Evolutionary conservation across 805 yeast genomes (phyloP).

Genomic region (Lipomyces sp.): DNA sequence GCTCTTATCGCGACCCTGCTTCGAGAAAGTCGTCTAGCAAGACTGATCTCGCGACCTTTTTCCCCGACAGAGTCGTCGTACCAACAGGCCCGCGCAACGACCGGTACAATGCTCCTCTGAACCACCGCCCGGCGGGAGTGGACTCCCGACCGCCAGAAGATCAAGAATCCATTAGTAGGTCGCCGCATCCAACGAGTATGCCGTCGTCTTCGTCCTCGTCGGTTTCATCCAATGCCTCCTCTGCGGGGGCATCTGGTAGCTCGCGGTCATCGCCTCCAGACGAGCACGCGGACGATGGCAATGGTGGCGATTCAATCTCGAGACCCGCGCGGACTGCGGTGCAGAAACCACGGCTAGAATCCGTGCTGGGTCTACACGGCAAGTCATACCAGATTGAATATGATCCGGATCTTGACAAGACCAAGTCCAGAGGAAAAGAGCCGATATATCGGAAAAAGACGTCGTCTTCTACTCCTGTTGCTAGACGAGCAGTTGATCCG

Average conservation of each 20-base stretch:
- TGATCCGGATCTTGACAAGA: conserved; percentile 58
- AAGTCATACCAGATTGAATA: conserved; percentile 54
- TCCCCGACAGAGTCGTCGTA: conserved; percentile 30
- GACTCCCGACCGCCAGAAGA: conserved; percentile 4
- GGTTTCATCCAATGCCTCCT: background rate
- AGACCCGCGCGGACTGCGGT: background rate
- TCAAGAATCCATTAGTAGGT: conserved; percentile 7
- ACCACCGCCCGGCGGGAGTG: background rate
- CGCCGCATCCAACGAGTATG: conserved; percentile 12
- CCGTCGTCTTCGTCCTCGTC: conserved; percentile 8
- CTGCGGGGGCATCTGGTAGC: conserved; percentile 12
- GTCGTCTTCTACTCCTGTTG: conserved; percentile 11
- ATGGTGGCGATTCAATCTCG: background rate
- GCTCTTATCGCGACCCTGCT: background rate
- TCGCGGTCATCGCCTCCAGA: conserved; percentile 11
- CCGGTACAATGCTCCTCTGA: background rate
- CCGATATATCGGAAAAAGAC: conserved; percentile 48
- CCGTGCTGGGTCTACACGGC: conserved; percentile 28
- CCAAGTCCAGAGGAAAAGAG: conserved; percentile 48
- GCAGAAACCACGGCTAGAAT: conserved; percentile 6
- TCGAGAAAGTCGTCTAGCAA: conserved; percentile 21
- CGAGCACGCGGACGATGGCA: background rate
- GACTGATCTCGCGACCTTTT: conserved; percentile 33
- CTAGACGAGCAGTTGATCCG: conserved; percentile 32
- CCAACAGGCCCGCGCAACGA: conserved; percentile 1